Conservation (phyloP, 768 basidiomycete species). For the Obba rivulosa region DNA sequence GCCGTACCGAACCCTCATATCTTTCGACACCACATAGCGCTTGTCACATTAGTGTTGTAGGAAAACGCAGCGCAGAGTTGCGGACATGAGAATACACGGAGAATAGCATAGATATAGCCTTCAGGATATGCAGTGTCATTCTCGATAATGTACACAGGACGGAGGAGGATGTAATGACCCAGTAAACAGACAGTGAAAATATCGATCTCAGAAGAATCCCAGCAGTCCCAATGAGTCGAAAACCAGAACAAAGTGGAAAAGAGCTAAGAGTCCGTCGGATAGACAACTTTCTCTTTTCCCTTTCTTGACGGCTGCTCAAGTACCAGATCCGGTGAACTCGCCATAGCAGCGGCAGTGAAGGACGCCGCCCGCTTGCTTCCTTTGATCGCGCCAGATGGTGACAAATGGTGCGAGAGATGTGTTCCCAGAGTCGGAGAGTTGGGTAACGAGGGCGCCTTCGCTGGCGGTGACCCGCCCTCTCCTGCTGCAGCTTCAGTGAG, state of each 20-base stretch:
- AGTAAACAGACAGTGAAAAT: too few species aligned
- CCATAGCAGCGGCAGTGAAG: slow-evolving; percentile 32
- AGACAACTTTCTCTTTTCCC: slow-evolving; percentile 39
- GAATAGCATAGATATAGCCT: too few species aligned
- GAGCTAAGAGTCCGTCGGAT: slow-evolving; percentile 6
- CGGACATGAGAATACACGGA: too few species aligned
- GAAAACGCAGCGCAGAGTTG: too few species aligned
- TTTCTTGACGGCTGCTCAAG: slow-evolving; percentile 33
- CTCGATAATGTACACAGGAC: too few species aligned
- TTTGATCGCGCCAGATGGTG: slow-evolving; percentile 23
- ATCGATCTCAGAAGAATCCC: neutral
- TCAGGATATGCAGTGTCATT: too few species aligned
- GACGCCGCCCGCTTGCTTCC: slow-evolving; percentile 33
- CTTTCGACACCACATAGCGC: too few species aligned
- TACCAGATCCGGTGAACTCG: slow-evolving; percentile 36
- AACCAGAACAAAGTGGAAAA: too few species aligned
- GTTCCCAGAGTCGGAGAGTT: slow-evolving; percentile 19
- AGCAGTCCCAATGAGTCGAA: neutral
- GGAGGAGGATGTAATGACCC: too few species aligned
- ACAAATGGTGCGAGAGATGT: slow-evolving; percentile 15
- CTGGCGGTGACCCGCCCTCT: slow-evolving; percentile 19
- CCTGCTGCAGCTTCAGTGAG: slow-evolving; percentile 80
- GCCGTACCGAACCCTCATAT: too few species aligned
- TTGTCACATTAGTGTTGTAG: too few species aligned
- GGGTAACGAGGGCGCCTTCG: slow-evolving; percentile 34